phyloP scores from a whole-genome alignment of 2,329 filamentous ascomycete genomes.

The Trichoderma sp. region DNA sequence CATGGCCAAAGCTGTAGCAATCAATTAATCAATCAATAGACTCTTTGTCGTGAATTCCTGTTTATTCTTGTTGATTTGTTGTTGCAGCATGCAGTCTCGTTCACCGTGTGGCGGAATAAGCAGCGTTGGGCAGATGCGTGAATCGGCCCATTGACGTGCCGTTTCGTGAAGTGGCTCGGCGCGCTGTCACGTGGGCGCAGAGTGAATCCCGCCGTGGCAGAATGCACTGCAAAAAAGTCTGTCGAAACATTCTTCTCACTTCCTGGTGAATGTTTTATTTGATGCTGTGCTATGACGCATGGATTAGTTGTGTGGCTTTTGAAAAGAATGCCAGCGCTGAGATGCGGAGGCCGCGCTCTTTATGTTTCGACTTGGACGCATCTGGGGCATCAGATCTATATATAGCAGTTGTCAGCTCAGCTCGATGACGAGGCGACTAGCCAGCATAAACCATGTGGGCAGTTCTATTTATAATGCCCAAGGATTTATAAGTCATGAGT shows the following conservation, averaged over 20 bases:
- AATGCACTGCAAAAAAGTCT: no score
- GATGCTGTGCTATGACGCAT: not conserved
- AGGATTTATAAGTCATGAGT: no score
- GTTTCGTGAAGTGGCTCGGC: constrained; percentile 10
- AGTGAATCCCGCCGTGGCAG: not conserved
- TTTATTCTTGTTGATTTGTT: no score
- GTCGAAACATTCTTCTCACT: not conserved
- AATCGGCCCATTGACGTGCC: not conserved
- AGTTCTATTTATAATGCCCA: not conserved
- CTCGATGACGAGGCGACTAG: not conserved
- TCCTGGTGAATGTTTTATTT: not conserved
- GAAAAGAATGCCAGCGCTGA: not conserved
- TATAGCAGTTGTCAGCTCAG: not conserved
- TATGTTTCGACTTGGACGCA: not conserved
- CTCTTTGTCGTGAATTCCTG: no score
- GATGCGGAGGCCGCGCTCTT: not conserved
- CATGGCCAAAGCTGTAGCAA: not conserved
- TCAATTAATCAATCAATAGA: not conserved
- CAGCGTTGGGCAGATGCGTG: constrained; percentile 12
- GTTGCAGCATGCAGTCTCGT: no score
- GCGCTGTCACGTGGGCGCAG: constrained; percentile 14
- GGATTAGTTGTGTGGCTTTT: not conserved
- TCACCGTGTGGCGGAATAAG: not conserved
- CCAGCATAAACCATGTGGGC: not conserved
- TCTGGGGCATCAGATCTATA: not conserved